phyloP scores from a whole-genome alignment of 306 rosid genomes.

The Dicorynia guianensis region DNA sequence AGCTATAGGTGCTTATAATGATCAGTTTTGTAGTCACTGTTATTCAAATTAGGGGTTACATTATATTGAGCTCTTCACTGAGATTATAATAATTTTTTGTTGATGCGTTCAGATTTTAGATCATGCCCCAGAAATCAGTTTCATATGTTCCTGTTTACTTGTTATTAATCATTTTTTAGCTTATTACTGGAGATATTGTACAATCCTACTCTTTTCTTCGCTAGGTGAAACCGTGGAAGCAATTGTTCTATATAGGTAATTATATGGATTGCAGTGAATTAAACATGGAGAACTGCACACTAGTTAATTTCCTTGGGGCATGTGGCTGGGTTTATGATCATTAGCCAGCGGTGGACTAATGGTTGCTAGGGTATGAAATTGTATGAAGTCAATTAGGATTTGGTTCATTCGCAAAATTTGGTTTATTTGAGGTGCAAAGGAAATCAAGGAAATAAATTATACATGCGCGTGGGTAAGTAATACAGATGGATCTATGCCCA shows the following conservation, averaged over 20 bases:
- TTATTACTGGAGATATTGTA: not conserved
- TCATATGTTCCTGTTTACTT: not conserved
- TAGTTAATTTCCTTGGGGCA: not conserved
- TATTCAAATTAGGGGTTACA: not conserved
- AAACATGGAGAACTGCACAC: not conserved
- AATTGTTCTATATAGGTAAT: not conserved
- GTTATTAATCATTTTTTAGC: not conserved
- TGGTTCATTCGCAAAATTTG: too few species aligned
- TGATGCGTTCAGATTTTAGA: not conserved
- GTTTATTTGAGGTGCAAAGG: too few species aligned
- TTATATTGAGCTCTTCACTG: conserved; percentile 16
- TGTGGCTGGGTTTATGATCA: not conserved
- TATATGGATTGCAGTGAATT: not conserved
- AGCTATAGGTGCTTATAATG: conserved; percentile 35
- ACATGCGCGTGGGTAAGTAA: too few species aligned
- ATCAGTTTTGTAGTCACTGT: not conserved
- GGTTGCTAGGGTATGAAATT: not conserved
- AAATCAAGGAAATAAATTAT: too few species aligned
- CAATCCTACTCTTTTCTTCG: not conserved
- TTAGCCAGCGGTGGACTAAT: too few species aligned
- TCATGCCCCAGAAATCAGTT: not conserved
- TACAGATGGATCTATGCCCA: too few species aligned
- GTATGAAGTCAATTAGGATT: too few species aligned
- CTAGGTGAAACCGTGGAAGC: not conserved
- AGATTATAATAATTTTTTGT: not conserved